Conservation (phyloP, 176 grass and related monocot species). For the Guadua angustifolia region DNA sequence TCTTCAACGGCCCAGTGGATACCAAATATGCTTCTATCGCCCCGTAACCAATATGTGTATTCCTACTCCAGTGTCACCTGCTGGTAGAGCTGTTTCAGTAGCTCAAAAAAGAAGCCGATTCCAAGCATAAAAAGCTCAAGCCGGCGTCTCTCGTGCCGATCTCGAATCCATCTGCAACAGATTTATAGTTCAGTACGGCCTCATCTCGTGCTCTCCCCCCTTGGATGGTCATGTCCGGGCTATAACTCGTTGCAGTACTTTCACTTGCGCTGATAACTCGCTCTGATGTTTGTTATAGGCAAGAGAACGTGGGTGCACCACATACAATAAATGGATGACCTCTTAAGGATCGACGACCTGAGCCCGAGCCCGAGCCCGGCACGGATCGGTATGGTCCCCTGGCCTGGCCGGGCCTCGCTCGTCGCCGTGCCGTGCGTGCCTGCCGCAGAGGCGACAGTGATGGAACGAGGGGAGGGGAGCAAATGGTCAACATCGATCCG, state of each 20-base stretch:
- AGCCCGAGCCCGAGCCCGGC: neutral
- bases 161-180: neutral
- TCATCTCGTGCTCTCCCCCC: neutral
- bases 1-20: no score
- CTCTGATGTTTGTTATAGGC: neutral
- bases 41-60: no score
- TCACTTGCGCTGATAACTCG: neutral
- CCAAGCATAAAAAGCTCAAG: neutral
- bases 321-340: conserved; percentile 31
- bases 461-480: neutral
- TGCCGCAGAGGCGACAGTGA: neutral
- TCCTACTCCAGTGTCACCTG: neutral
- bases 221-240: neutral
- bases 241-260: neutral
- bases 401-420: neutral
- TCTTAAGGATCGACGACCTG: neutral
- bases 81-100: neutral
- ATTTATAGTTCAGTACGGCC: neutral
- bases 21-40: neutral
- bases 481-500: neutral
- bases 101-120: no score
- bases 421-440: neutral
- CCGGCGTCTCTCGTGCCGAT: neutral
- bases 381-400: neutral
- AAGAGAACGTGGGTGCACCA: conserved; percentile 37